Percentiles rank a stretch among this genome's conserved stretches.
These are phyloP conservation scores for Ceratocystis smalleyi DNA, from an alignment of 2,329 filamentous ascomycete genomes.

Conservation along the genomic window DNA sequence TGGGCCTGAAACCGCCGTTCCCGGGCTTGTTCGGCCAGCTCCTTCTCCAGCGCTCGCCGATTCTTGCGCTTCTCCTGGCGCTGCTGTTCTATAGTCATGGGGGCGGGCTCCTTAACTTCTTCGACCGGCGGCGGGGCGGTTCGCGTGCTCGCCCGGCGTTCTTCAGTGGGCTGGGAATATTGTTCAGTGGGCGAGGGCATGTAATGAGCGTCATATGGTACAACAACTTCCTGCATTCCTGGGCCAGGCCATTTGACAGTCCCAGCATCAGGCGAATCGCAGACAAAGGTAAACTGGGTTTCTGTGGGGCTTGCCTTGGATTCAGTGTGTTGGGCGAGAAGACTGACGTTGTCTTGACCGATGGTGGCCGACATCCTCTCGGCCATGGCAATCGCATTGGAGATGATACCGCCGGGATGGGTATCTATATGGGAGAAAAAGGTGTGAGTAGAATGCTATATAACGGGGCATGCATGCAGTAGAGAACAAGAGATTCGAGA, in stretches of 20 bases:
- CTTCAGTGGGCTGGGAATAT: constrained; percentile 15
- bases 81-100: constrained; percentile 16
- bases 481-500: background rate
- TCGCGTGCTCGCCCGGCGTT: background rate
- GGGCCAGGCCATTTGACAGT: constrained; percentile 59
- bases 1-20: constrained; percentile 64
- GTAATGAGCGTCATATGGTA: constrained; percentile 15
- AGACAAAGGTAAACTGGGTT: constrained; percentile 92
- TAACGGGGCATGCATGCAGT: background rate
- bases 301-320: constrained; percentile 52
- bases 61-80: constrained; percentile 35
- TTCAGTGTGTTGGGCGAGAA: constrained; percentile 53
- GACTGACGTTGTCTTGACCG: constrained; percentile 64
- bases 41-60: constrained; percentile 50
- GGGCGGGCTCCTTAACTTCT: constrained; percentile 1
- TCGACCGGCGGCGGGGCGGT: background rate
- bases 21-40: constrained; percentile 59
- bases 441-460: constrained; percentile 15
- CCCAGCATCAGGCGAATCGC: constrained; percentile 73
- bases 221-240: constrained; percentile 21
- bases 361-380: constrained; percentile 49
- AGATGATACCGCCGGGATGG: constrained; percentile 67
- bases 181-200: constrained; percentile 20
- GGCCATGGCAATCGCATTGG: constrained; percentile 77
- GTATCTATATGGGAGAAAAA: background rate